Evolutionary conservation across 2,329 filamentous ascomycete species (phyloP), one percentile per base, ranked within the genome.

Genomic region (Leptoxyphium fumago): DNA sequence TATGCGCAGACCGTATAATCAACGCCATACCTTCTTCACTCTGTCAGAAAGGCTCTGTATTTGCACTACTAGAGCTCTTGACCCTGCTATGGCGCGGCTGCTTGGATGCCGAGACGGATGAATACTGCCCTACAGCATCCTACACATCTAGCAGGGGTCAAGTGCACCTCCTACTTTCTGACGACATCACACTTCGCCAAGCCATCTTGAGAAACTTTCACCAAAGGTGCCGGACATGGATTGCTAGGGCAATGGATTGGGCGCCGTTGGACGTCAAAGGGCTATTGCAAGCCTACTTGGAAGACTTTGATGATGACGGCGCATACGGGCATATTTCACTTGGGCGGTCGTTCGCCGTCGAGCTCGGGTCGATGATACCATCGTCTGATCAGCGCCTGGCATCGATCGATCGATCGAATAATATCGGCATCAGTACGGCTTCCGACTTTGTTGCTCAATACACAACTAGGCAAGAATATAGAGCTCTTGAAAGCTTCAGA

Each of bases 371-470:
- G 8, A 70, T 82, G 13, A 85, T 98, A 45, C 89, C 93, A 5
- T 73, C 75, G 5, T 88, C 82, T 9, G 89, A 98, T 59, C 86
- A 93, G 57, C 78, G 86, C 49, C 72, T 98, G 38, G 80, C 76
- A 53, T 88, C 85, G 6, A 78, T 98, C 41, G 84, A 93, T 52
- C 74, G 73, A 30, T 74, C 84, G 49, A 79, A 82, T 14, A 77
- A 81, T 40, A 77, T 77, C 43, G 77, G 77, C 49, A 81, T 95
- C 60, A 94, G 96, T 60, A 87, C 88, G 10, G 87, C 85, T 0
- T 96, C 91, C 2, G 89, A 96, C 60, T 94, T 98, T 55, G 78
- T 98, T 58, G 87, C 91, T 1, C 89, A 98, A 58, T 98, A 98
- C 61, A 96, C 89, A 2, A 93, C 87, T 21, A 82, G 91, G 32